Evolutionary conservation across 805 yeast genomes (phyloP).

Genomic region (Candida caryicola): DNA sequence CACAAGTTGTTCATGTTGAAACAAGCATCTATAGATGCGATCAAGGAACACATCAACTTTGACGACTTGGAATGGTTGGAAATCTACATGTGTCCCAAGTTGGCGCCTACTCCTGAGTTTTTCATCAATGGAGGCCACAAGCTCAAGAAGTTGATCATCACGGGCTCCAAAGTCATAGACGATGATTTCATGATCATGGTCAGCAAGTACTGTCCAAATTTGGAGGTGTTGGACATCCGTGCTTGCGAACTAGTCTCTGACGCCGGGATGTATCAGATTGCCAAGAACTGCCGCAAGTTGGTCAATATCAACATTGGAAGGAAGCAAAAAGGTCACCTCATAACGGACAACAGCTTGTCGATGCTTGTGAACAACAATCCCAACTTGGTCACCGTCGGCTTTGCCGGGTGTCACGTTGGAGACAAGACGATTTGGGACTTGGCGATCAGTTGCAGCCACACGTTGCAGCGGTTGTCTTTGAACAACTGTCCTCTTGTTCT

Average conservation of each 20-base stretch:
- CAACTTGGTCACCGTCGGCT: constrained; percentile 65
- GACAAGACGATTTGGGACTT: constrained; percentile 82
- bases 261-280: constrained; percentile 67
- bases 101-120: constrained; percentile 49
- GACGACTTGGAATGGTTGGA: constrained; percentile 65
- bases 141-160: constrained; percentile 51
- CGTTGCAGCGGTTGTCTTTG: constrained; percentile 64
- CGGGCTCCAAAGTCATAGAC: constrained; percentile 65
- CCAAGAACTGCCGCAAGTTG: constrained; percentile 56
- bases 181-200: constrained; percentile 57
- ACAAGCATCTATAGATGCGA: constrained; percentile 52
- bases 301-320: constrained; percentile 75
- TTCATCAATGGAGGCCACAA: constrained; percentile 20
- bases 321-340: constrained; percentile 59
- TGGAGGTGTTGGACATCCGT: constrained; percentile 69
- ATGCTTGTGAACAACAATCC: constrained; percentile 54
- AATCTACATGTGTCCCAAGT: constrained; percentile 75
- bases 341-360: constrained; percentile 68
- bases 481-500: constrained; percentile 67
- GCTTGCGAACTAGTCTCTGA: constrained; percentile 83
- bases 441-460: constrained; percentile 48
- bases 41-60: constrained; percentile 42
- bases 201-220: constrained; percentile 52
- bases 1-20: constrained; percentile 59
- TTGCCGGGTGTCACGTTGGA: constrained; percentile 83